Evolutionary conservation across 1,284 basidiomycete species (phyloP).

Genomic region (Porodaedalea pini): DNA sequence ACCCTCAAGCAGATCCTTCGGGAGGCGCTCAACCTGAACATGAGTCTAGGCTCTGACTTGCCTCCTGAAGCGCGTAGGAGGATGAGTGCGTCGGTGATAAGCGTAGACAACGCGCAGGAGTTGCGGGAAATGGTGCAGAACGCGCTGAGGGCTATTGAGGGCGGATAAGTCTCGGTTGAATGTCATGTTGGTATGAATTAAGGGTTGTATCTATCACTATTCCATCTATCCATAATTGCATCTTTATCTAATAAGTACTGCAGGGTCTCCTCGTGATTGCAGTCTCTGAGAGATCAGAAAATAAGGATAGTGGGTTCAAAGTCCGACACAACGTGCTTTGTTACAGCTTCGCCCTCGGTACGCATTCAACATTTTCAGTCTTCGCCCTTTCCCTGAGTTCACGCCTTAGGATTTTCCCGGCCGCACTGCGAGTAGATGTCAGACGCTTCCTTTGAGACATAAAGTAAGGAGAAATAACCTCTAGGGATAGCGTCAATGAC

Average conservation of each 20-base stretch:
- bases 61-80: slow-evolving; percentile 26
- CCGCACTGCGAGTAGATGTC: slow-evolving; percentile 47
- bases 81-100: slow-evolving; percentile 24
- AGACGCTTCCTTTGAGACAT: background rate
- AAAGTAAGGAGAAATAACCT: slow-evolving; percentile 48
- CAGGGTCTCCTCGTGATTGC: too few relatives aligned
- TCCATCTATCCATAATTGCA: too few relatives aligned
- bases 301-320: too few relatives aligned
- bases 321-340: too few relatives aligned
- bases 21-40: slow-evolving; percentile 49
- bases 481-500: slow-evolving; percentile 60
- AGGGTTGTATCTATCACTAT: too few relatives aligned
- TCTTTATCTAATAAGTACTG: too few relatives aligned
- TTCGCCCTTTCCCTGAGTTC: slow-evolving; percentile 59
- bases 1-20: slow-evolving; percentile 36
- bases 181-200: too few relatives aligned
- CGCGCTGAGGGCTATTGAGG: slow-evolving; percentile 36
- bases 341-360: too few relatives aligned
- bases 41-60: slow-evolving; percentile 27
- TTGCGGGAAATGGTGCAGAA: slow-evolving; percentile 51
- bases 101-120: slow-evolving; percentile 48
- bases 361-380: slow-evolving; percentile 40
- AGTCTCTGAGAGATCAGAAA: too few relatives aligned
- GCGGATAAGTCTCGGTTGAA: background rate
- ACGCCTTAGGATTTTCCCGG: slow-evolving; percentile 69